These are phyloP conservation scores for Dujonia santamariae DNA, from an alignment of 1,139 yeast genomes.

Conservation along the genomic window DNA sequence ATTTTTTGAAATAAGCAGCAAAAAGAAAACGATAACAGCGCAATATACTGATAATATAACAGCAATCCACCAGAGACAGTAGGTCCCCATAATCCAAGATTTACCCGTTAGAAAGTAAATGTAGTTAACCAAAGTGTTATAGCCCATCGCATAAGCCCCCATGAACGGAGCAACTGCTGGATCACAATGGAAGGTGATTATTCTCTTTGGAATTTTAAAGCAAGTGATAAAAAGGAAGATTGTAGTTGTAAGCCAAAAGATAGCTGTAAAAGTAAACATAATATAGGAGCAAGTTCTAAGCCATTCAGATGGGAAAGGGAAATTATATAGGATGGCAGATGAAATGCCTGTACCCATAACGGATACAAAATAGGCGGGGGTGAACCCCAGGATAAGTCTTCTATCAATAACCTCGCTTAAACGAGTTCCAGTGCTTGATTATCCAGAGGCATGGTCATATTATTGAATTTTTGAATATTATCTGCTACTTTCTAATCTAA, in stretches of 20 bases:
- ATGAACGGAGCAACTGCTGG: conserved; percentile 55
- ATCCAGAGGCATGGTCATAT: too few relatives aligned
- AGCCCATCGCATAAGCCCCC: conserved; percentile 82
- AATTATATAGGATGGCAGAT: conserved; percentile 53
- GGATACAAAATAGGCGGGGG: conserved; percentile 64
- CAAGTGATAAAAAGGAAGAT: conserved; percentile 37
- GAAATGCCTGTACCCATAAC: conserved; percentile 88
- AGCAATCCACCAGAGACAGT: conserved; percentile 70
- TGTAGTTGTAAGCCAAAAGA: conserved; percentile 42
- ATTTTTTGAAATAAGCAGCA: conserved; percentile 34
- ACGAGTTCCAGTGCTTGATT: too few relatives aligned
- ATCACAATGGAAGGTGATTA: conserved; percentile 36
- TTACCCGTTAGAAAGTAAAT: conserved; percentile 36
- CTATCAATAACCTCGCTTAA: conserved; percentile 5
- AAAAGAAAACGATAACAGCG: conserved; percentile 54
- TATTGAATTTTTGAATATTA: too few relatives aligned
- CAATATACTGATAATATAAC: conserved; percentile 49
- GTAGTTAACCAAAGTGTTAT: conserved; percentile 60
- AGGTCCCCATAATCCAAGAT: conserved; percentile 41
- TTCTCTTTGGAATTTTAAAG: conserved; percentile 30
- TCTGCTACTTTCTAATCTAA: too few relatives aligned
- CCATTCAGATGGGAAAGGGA: conserved; percentile 67
- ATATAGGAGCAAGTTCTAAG: conserved; percentile 54
- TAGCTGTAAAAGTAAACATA: conserved; percentile 50
- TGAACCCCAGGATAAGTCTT: conserved; percentile 32